phyloP scores from a whole-genome alignment of 495 filamentous ascomycete genomes.

The Lophium mytilinum region DNA sequence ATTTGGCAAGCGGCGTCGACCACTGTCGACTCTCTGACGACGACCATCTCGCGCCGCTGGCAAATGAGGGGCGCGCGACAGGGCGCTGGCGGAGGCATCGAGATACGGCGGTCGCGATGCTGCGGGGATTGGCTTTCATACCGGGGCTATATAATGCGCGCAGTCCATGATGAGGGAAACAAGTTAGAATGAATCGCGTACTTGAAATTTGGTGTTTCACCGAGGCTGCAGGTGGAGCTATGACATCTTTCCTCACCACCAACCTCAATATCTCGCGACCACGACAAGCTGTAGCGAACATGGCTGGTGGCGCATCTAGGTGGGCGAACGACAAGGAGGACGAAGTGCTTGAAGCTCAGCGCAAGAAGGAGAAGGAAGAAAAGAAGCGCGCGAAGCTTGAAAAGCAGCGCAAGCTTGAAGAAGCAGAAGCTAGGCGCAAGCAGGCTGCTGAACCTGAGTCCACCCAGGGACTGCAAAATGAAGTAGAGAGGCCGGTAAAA shows the following conservation, averaged over 20 bases:
- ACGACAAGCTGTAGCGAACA: neutral
- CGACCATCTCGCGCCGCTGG: conserved; percentile 12
- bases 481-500: conserved; percentile 45
- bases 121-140: conserved; percentile 23
- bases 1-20: conserved; percentile 86
- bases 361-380: conserved; percentile 80
- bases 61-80: neutral
- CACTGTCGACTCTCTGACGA: conserved; percentile 44
- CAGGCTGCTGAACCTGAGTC: conserved; percentile 22
- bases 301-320: conserved; percentile 47
- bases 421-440: conserved; percentile 37
- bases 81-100: neutral
- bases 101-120: neutral
- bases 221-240: too few relatives aligned
- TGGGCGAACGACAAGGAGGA: conserved; percentile 83
- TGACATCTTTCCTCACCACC: too few relatives aligned
- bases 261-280: too few relatives aligned
- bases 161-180: neutral
- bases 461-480: conserved; percentile 5
- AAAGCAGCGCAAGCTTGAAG: conserved; percentile 67
- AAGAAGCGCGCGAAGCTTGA: conserved; percentile 81
- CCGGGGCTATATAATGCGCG: neutral
- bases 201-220: too few relatives aligned
- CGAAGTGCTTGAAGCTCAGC: conserved; percentile 55
- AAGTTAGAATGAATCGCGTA: neutral